Conservation (phyloP, 257 asterid species). For the Solanum neorickii region DNA sequence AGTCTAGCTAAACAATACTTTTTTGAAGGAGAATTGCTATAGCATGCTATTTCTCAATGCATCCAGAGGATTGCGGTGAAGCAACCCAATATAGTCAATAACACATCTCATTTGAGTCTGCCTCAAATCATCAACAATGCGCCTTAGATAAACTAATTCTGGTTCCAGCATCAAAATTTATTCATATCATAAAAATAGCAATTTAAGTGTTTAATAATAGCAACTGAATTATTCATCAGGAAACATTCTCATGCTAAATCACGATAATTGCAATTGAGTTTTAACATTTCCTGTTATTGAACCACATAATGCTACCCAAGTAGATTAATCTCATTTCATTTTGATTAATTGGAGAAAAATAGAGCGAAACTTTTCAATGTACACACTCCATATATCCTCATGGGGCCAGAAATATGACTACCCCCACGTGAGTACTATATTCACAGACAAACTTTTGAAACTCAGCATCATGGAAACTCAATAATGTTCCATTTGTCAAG, state of each 20-base stretch:
- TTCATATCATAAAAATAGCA: background rate
- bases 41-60: background rate
- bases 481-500: background rate
- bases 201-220: background rate
- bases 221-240: background rate
- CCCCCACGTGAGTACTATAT: background rate
- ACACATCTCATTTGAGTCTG: background rate
- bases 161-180: background rate
- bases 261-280: background rate
- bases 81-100: background rate
- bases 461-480: background rate
- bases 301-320: background rate
- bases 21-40: background rate
- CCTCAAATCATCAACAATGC: background rate
- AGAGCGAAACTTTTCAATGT: background rate
- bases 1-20: background rate
- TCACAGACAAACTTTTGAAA: background rate
- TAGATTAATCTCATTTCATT: background rate
- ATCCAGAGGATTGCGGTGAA: background rate
- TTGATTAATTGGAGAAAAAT: background rate
- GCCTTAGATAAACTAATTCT: background rate
- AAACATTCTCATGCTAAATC: background rate
- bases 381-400: background rate
- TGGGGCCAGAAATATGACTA: background rate
- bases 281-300: background rate